phyloP scores from a whole-genome alignment of 139 green algal species.

The Chlamydomonas sp. region DNA sequence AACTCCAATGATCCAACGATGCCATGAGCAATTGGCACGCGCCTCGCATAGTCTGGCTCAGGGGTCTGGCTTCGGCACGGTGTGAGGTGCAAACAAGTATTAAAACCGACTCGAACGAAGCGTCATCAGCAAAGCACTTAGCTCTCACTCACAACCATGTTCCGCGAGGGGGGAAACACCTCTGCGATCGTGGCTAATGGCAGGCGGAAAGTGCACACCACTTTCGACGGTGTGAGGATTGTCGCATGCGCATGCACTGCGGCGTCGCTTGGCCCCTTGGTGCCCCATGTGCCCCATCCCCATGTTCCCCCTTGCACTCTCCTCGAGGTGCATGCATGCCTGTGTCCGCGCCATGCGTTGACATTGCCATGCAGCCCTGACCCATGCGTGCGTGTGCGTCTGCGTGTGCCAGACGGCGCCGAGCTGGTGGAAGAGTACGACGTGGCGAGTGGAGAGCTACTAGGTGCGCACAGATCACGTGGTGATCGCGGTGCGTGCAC shows the following conservation, averaged over 20 bases:
- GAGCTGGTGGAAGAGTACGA: constrained; percentile 26
- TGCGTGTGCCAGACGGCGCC: constrained; percentile 5
- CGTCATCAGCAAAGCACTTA: background rate
- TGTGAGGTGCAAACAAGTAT: too few species aligned
- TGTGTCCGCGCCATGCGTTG: too few species aligned
- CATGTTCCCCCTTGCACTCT: background rate
- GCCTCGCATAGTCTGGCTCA: too few species aligned
- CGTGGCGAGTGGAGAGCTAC: constrained; percentile 16
- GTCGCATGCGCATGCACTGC: too few species aligned
- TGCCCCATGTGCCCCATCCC: background rate
- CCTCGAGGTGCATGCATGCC: background rate
- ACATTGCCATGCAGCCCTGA: background rate
- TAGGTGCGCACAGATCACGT: constrained; percentile 8
- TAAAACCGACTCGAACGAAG: too few species aligned
- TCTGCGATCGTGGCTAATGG: constrained; percentile 25
- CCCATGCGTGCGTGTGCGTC: background rate
- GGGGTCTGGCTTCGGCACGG: too few species aligned
- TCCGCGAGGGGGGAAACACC: constrained; percentile 30
- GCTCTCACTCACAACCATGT: constrained; percentile 17
- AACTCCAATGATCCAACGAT: too few species aligned
- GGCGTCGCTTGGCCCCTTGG: too few species aligned
- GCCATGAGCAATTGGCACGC: too few species aligned
- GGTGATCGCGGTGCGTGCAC: too few species aligned
- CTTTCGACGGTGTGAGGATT: constrained; percentile 21
- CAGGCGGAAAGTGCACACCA: constrained; percentile 31